Percentiles rank a stretch among this genome's conserved stretches.
These are phyloP conservation scores for Oxytropis ochrocephala DNA, from an alignment of 306 rosid genomes.

Conservation along the genomic window DNA sequence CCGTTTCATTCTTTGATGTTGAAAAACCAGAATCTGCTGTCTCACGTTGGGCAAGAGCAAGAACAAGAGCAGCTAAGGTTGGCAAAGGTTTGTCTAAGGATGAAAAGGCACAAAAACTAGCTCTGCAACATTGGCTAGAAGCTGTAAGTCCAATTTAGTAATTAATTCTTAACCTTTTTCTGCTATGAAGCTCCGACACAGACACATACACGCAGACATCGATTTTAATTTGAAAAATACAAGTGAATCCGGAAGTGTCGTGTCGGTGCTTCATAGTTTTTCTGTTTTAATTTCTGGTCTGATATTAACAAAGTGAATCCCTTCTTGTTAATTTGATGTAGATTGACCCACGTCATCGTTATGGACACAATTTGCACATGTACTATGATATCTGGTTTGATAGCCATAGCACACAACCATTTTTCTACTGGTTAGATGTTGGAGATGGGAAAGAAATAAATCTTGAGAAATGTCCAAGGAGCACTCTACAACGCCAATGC, in stretches of 20 bases:
- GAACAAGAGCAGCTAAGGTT: conserved; percentile 90
- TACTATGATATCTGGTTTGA: conserved; percentile 78
- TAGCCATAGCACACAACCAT: conserved; percentile 81
- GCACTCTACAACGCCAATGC: conserved; percentile 66
- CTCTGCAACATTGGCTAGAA: conserved; percentile 97
- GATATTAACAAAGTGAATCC: neutral
- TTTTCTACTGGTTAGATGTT: conserved; percentile 87
- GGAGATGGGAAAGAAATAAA: conserved; percentile 83
- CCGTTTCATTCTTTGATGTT: conserved; percentile 64
- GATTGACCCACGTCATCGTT: conserved; percentile 97
- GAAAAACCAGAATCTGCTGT: conserved; percentile 70
- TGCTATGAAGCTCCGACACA: too few relatives aligned
- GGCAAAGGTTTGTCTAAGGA: conserved; percentile 98
- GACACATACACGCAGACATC: too few relatives aligned
- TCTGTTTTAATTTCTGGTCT: neutral
- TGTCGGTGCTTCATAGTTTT: too few relatives aligned
- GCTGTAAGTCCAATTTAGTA: conserved; percentile 49
- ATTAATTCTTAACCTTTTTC: too few relatives aligned
- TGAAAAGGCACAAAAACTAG: conserved; percentile 91
- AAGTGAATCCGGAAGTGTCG: too few relatives aligned
- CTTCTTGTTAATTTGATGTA: conserved; percentile 7
- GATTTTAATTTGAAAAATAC: too few relatives aligned
- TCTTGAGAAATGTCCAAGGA: conserved; percentile 58
- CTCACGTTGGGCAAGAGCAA: conserved; percentile 91
- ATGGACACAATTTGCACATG: conserved; percentile 85